Base-by-base conservation (phyloP, 1,284 basidiomycete species). In the Cutaneotrichosporon daszewskae region DNA sequence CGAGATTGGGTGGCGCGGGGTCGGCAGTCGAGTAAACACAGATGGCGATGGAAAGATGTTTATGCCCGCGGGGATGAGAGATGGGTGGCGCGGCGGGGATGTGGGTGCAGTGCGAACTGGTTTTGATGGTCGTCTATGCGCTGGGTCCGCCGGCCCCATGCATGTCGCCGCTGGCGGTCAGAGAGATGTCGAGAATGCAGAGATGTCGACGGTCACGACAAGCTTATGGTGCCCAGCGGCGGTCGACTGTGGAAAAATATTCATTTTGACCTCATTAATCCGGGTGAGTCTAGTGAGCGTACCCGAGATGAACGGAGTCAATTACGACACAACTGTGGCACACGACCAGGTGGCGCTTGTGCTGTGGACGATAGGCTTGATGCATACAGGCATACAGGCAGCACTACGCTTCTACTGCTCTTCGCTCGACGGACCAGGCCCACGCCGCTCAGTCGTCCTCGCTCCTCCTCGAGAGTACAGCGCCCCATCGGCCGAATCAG, bases 401-500 rank as follows among this genome's bases (percentile, higher is more conserved):
- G 22, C 34, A 25, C 24, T 36, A 24, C 13, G 12, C 7, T 16
- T 25, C 23, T 17, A 2, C 10, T n/a, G 22, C 32, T 3, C 34
- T 13, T 11, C 13, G 23, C 34, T n/a, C n/a, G n/a, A n/a, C n/a
- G n/a, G n/a, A n/a, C n/a, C n/a, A n/a, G n/a, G n/a, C n/a, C n/a
- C n/a, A n/a, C n/a, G n/a, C n/a, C n/a, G n/a, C n/a, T n/a, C n/a
- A n/a, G n/a, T n/a, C n/a, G n/a, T n/a, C n/a, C n/a, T n/a, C n/a
- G n/a, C n/a, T n/a, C 22, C 29, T 6, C 38, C 22, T 2, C 39
- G 29, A 8, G 39, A 31, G 27, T 52, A 51, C 25, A 55, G 38
- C 14, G 60, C 63, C 3, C 53, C 58, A 28, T 67, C 65, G 3
- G 48, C 47, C 40, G 50, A 50, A 45, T 64, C 62, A 1, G 62